A percentile compares a stretch with the other conserved stretches of the same genome.
These are phyloP conservation scores for Catharanthus roseus DNA, from an alignment of 257 asterid species.

Conservation along the genomic window DNA sequence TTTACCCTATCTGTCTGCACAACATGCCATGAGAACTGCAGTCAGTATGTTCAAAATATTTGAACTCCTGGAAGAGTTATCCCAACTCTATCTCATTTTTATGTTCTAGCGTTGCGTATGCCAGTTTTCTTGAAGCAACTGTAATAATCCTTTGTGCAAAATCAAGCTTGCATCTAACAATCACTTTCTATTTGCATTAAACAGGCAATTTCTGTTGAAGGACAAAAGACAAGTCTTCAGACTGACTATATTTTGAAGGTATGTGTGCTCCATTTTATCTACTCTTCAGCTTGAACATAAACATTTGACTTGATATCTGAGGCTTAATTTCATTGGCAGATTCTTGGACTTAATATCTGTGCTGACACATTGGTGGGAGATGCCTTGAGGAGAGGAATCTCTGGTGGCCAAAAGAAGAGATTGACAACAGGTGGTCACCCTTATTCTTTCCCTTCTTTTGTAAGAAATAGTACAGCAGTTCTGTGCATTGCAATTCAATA, in stretches of 20 bases:
- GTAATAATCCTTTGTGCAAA: too few relatives aligned
- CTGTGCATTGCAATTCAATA: too few relatives aligned
- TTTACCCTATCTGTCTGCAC: too few relatives aligned
- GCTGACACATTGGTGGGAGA: constrained; percentile 47
- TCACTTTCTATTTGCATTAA: too few relatives aligned
- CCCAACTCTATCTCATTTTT: too few relatives aligned
- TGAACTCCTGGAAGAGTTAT: too few relatives aligned
- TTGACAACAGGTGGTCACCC: constrained; percentile 37
- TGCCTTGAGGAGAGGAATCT: constrained; percentile 50
- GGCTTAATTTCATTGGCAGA: constrained; percentile 20
- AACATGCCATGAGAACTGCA: too few relatives aligned
- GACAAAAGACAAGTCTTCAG: constrained; percentile 43
- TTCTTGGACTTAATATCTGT: constrained; percentile 55
- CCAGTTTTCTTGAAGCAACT: too few relatives aligned
- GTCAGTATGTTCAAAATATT: too few relatives aligned
- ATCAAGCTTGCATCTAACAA: too few relatives aligned
- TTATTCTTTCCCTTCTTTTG: neutral
- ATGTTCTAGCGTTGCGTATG: too few relatives aligned
- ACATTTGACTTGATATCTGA: neutral
- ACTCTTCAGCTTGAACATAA: neutral
- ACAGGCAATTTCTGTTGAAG: constrained; percentile 49
- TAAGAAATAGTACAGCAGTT: too few relatives aligned
- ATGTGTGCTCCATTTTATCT: constrained; percentile 1
- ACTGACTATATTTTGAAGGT: constrained; percentile 52
- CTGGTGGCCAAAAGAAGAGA: constrained; percentile 63